These are phyloP conservation scores for Debaryomyces hansenii DNA, from an alignment of 805 yeast genomes.

Conservation along the genomic window DNA sequence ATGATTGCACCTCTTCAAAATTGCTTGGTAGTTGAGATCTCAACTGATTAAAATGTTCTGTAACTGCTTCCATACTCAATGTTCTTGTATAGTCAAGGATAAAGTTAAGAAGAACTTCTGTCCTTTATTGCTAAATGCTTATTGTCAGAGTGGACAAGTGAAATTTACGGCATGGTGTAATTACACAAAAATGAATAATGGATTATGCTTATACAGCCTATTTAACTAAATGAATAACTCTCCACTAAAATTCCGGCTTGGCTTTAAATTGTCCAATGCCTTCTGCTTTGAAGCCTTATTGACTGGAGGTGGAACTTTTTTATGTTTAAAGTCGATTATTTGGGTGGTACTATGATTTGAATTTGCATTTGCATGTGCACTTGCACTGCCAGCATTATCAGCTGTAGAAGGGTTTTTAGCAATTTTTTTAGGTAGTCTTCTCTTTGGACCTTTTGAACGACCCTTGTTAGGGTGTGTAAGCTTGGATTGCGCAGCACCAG, in stretches of 20 bases:
- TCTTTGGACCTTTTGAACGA: constrained; percentile 53
- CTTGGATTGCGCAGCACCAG: constrained; percentile 15
- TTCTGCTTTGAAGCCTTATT: constrained; percentile 23
- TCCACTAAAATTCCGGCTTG: constrained; percentile 27
- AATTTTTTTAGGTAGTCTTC: constrained; percentile 42
- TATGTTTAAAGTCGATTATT: neutral
- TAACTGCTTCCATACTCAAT: constrained; percentile 9
- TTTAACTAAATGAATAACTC: constrained; percentile 26
- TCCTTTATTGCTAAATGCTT: neutral
- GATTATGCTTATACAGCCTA: neutral
- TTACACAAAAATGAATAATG: constrained; percentile 4
- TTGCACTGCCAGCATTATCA: neutral
- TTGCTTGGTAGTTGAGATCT: constrained; percentile 6
- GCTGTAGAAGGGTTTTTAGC: neutral
- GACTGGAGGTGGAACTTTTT: constrained; percentile 20
- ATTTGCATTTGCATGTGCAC: neutral
- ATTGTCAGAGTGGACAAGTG: neutral
- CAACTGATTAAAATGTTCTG: constrained; percentile 8
- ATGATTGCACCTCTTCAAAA: constrained; percentile 8
- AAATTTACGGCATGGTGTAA: neutral
- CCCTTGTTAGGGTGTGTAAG: constrained; percentile 47
- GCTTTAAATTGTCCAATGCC: constrained; percentile 20
- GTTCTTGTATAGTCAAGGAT: neutral
- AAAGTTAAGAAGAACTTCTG: neutral
- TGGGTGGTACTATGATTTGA: neutral